Evolutionary conservation across 768 basidiomycete genomes (phyloP), one percentile per base, ranked within the genome.

Genomic region (Mrakia gelida): DNA sequence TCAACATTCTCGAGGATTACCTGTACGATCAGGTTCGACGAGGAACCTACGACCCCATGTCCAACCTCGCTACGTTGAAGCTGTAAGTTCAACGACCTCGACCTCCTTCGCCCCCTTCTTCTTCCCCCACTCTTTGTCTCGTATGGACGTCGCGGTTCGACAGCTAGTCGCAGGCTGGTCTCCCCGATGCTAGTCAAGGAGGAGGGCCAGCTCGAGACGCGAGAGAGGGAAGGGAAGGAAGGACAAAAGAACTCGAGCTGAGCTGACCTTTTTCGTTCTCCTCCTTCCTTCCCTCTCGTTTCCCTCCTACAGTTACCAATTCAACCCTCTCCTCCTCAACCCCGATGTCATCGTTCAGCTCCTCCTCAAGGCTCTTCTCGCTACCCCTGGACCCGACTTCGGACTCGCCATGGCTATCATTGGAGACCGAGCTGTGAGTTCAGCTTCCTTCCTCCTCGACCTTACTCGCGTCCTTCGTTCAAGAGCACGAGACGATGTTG

Each of bases 1-100:
- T 96, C 78, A 87, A 90, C 54, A 92, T 95, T 81, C 90, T 98
- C 78, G 96, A 98, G 86, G 96, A 98, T 84, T 98, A 98, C 86
- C 90, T 98, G 79, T 93, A 93, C 84, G 91, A 93, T 84, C 96
- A 99, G 85, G 93, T 94, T 80, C 89, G 92, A 81, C 91, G 90
- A 82, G 91, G 92, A 81, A 92, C 94, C 83, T 98, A 98, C 81
- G 96, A 99, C 85, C 91, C 93, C 81, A 89, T 98, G 61, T 94
- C 96, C 43, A 98, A 98, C 86, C 87, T 98, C 59, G 95, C 95
- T 71, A 94, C 97, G 80, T 84, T 98, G 70, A 98, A 98, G 86
- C 86, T 98, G 92, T 95, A 81, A 54, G 88, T 84, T 26, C 45
- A n/a, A n/a, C 72, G n/a, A 41, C 38, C 38, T 38, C 8, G 4